These are phyloP conservation scores for Corinectria fuckeliana DNA, from an alignment of 2,329 filamentous ascomycete genomes.

Conservation along the genomic window DNA sequence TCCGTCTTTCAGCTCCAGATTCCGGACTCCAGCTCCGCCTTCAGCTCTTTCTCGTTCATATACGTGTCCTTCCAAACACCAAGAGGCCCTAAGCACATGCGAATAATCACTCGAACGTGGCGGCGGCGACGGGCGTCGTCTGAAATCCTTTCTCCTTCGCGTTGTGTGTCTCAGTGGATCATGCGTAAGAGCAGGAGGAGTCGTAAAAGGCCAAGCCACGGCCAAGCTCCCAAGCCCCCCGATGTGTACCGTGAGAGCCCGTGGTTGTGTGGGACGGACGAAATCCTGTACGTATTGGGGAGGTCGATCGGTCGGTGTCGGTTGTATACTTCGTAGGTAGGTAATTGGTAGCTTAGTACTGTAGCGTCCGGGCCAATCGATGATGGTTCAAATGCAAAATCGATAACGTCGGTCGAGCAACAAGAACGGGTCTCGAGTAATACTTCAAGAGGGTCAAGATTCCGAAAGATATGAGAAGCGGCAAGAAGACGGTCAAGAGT, in stretches of 20 bases:
- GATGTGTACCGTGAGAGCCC: conserved; percentile 27
- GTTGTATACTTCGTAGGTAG: neutral
- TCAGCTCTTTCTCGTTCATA: neutral
- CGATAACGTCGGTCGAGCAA: conserved; percentile 4
- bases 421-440: neutral
- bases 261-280: conserved; percentile 23
- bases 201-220: conserved; percentile 24
- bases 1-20: neutral
- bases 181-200: neutral
- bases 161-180: conserved; percentile 7
- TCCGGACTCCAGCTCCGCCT: neutral
- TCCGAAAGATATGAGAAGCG: neutral
- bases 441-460: neutral
- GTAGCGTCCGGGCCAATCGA: neutral
- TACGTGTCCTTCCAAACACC: neutral
- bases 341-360: neutral
- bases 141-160: neutral
- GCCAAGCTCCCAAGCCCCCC: conserved; percentile 28
- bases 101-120: neutral
- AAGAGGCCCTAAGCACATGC: neutral
- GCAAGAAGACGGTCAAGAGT: conserved; percentile 9
- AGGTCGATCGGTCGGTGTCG: conserved; percentile 4
- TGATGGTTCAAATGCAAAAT: neutral
- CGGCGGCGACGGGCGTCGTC: neutral
- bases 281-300: conserved; percentile 16